Conservation (phyloP, 805 yeast genomes). For the Pichia scutulata region DNA sequence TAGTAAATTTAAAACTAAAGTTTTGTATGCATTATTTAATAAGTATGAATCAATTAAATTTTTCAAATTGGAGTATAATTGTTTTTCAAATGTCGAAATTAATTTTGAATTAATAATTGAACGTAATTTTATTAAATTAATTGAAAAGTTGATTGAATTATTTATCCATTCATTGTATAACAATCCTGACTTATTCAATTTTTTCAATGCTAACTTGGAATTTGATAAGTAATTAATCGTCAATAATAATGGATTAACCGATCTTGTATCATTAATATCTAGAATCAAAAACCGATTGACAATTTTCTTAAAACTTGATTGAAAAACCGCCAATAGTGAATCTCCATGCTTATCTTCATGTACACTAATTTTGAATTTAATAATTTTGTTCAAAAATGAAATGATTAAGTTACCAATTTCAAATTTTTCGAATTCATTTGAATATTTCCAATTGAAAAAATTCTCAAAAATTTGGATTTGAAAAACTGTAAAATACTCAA, state of each 20-base stretch:
- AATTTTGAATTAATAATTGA: constrained; percentile 33
- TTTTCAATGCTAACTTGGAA: background rate
- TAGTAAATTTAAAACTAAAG: constrained; percentile 45
- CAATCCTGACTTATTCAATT: constrained; percentile 29
- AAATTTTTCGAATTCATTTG: constrained; percentile 46
- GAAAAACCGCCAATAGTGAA: constrained; percentile 24
- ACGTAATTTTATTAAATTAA: constrained; percentile 50
- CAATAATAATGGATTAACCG: constrained; percentile 45
- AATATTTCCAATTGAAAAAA: constrained; percentile 62
- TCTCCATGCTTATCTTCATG: constrained; percentile 23
- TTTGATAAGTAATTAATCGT: constrained; percentile 41
- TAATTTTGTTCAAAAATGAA: constrained; percentile 45
- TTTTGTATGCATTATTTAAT: constrained; percentile 39
- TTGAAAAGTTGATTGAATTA: constrained; percentile 47
- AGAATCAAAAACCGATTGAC: constrained; percentile 49
- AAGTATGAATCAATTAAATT: constrained; percentile 52
- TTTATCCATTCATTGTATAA: constrained; percentile 44
- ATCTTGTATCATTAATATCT: constrained; percentile 42
- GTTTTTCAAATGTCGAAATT: constrained; percentile 60
- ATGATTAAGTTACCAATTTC: constrained; percentile 52
- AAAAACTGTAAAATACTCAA: constrained; percentile 48
- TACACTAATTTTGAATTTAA: constrained; percentile 46
- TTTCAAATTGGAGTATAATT: constrained; percentile 49
- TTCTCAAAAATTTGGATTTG: constrained; percentile 67
- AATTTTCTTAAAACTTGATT: constrained; percentile 43